These are phyloP conservation scores for Zygoascus biomembranicola DNA, from an alignment of 805 yeast genomes.

Conservation along the genomic window DNA sequence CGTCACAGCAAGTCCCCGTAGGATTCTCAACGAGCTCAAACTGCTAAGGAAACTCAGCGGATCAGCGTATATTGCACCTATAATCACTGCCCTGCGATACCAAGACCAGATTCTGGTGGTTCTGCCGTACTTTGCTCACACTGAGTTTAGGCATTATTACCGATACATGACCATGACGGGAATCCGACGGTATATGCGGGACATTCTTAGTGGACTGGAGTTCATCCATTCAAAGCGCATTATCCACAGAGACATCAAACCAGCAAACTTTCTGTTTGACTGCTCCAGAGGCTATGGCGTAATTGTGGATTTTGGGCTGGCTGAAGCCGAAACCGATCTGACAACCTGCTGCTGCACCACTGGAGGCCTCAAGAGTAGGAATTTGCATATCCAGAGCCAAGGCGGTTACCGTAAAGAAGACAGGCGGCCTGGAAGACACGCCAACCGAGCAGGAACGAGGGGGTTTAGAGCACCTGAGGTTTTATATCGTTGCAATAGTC, in stretches of 20 bases:
- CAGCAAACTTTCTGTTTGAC: constrained; percentile 68
- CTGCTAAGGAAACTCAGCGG: constrained; percentile 34
- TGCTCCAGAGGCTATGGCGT: constrained; percentile 65
- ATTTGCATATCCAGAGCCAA: constrained; percentile 24
- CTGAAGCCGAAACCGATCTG: constrained; percentile 45
- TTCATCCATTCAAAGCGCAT: constrained; percentile 70
- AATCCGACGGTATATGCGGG: constrained; percentile 70
- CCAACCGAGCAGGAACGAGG: constrained; percentile 94
- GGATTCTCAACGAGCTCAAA: constrained; percentile 83
- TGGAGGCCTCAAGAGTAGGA: constrained; percentile 10
- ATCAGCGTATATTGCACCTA: constrained; percentile 65
- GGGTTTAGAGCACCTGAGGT: constrained; percentile 96
- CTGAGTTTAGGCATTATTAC: constrained; percentile 79
- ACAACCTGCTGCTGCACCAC: constrained; percentile 14
- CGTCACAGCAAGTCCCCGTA: constrained; percentile 88
- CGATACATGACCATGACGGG: constrained; percentile 73
- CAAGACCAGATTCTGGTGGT: constrained; percentile 93
- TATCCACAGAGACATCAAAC: constrained; percentile 89
- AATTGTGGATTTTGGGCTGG: constrained; percentile 86
- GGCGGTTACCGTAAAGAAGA: constrained; percentile 83
- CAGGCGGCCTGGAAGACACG: constrained; percentile 79
- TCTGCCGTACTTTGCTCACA: constrained; percentile 82
- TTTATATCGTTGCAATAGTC: constrained; percentile 75
- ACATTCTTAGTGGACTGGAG: constrained; percentile 65
- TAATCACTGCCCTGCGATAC: constrained; percentile 76